Conservation (phyloP, 2,329 filamentous ascomycete species). For the Scedosporium dehoogii region DNA sequence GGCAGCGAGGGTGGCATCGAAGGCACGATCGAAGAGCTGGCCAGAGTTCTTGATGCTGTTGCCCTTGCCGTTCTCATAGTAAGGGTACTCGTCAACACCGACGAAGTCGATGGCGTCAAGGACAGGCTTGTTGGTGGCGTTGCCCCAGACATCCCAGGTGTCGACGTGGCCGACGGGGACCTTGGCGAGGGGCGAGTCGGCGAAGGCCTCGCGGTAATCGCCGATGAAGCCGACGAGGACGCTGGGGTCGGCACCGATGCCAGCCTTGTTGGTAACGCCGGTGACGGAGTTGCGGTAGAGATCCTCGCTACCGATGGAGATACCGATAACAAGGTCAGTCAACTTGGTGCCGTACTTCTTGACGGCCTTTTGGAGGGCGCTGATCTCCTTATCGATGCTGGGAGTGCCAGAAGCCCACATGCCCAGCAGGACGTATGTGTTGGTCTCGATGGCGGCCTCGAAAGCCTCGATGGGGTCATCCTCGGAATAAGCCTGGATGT, state of each 20-base stretch:
- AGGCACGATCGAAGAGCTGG: conserved; percentile 59
- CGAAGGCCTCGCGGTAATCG: conserved; percentile 53
- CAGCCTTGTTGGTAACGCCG: conserved; percentile 52
- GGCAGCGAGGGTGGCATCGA: conserved; percentile 47
- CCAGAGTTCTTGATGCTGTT: conserved; percentile 58
- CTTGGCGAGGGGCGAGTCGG: conserved; percentile 47
- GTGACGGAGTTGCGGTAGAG: conserved; percentile 70
- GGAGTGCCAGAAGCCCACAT: conserved; percentile 67
- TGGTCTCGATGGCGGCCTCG: conserved; percentile 70
- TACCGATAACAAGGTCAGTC: conserved; percentile 60
- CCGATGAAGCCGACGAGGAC: conserved; percentile 60
- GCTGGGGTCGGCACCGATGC: conserved; percentile 52
- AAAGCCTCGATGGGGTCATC: conserved; percentile 62
- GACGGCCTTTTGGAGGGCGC: conserved; percentile 61
- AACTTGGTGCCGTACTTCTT: conserved; percentile 57
- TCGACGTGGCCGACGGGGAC: conserved; percentile 76
- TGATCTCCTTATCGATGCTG: conserved; percentile 61
- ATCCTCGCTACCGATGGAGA: conserved; percentile 81
- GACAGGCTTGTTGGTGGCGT: conserved; percentile 60
- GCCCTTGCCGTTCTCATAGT: conserved; percentile 62
- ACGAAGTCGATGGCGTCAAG: conserved; percentile 66
- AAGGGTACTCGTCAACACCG: conserved; percentile 78
- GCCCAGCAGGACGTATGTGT: conserved; percentile 70
- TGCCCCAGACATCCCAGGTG: conserved; percentile 75
- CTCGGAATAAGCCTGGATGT: conserved; percentile 45